phyloP scores from a whole-genome alignment of 108 stramenopile species.

The Pseudonitzschia multiseries region DNA sequence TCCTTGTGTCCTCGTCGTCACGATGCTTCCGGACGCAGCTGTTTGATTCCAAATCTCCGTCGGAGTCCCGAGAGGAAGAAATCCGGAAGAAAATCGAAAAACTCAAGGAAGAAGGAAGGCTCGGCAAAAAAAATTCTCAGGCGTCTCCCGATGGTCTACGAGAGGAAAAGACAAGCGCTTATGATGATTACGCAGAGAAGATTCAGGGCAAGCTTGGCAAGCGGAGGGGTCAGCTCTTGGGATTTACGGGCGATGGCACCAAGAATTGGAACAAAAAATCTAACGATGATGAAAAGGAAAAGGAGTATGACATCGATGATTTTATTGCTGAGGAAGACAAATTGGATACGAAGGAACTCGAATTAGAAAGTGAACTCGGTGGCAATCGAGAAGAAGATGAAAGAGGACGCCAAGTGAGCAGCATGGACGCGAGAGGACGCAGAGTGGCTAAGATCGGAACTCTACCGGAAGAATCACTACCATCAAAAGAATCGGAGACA shows the following conservation, averaged over 20 bases:
- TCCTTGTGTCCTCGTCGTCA: constrained; percentile 1
- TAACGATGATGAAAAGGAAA: constrained; percentile 40
- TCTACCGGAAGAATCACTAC: not conserved
- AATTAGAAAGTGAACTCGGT: not conserved
- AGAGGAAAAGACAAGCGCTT: constrained; percentile 14
- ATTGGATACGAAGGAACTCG: not conserved
- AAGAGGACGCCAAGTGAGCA: not conserved
- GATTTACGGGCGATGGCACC: constrained; percentile 32
- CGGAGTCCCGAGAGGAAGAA: constrained; percentile 55
- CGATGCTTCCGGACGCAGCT: constrained; percentile 8
- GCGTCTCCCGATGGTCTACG: not conserved
- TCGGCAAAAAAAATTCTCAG: constrained; percentile 25
- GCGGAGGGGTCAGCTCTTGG: constrained; percentile 30
- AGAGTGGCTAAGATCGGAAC: not conserved
- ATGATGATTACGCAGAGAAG: constrained; percentile 37
- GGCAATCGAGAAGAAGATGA: not conserved
- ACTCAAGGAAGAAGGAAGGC: constrained; percentile 58
- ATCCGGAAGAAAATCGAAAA: constrained; percentile 67
- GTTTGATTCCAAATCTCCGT: not conserved
- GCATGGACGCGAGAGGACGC: not conserved
- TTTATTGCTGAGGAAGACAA: constrained; percentile 7
- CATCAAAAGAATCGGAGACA: not conserved
- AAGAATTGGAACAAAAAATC: not conserved
- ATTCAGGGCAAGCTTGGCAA: constrained; percentile 36
- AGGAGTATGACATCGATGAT: constrained; percentile 32